Evolutionary conservation across 306 rosid genomes (phyloP).

Genomic region (Parietaria judaica): DNA sequence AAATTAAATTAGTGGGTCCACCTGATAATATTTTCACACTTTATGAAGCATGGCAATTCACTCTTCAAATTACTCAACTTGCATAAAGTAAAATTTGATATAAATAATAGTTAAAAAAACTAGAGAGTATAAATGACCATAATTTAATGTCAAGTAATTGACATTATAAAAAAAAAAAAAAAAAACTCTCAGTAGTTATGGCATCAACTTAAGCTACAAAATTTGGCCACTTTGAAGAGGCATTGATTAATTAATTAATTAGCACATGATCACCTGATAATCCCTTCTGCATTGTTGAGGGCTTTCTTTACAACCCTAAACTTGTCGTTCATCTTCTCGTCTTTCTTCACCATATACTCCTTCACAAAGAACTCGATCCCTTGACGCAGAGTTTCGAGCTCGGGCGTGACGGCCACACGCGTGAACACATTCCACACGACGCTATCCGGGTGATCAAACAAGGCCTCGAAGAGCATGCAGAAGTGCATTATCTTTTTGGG

Average conservation of each 20-base stretch:
- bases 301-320: conserved; percentile 69
- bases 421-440: conserved; percentile 71
- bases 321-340: conserved; percentile 34
- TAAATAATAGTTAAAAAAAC: too few relatives aligned
- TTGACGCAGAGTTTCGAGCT: conserved; percentile 60
- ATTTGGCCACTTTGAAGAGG: conserved; percentile 17
- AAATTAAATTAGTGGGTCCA: too few relatives aligned
- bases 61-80: too few relatives aligned
- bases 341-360: conserved; percentile 54
- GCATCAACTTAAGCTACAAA: conserved; percentile 20
- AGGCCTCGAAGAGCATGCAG: conserved; percentile 70
- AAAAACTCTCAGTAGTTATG: too few relatives aligned
- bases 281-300: conserved; percentile 63
- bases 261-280: conserved; percentile 43
- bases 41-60: too few relatives aligned
- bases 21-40: too few relatives aligned
- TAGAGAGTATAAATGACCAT: too few relatives aligned
- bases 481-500: conserved; percentile 77
- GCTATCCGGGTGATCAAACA: conserved; percentile 53
- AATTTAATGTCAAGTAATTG: too few relatives aligned
- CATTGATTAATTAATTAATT: background rate
- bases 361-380: conserved; percentile 62
- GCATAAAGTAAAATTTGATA: too few relatives aligned
- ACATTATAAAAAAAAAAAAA: too few relatives aligned
- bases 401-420: conserved; percentile 61